Evolutionary conservation across 805 yeast species (phyloP).

Genomic region (Candida hispaniensis): DNA sequence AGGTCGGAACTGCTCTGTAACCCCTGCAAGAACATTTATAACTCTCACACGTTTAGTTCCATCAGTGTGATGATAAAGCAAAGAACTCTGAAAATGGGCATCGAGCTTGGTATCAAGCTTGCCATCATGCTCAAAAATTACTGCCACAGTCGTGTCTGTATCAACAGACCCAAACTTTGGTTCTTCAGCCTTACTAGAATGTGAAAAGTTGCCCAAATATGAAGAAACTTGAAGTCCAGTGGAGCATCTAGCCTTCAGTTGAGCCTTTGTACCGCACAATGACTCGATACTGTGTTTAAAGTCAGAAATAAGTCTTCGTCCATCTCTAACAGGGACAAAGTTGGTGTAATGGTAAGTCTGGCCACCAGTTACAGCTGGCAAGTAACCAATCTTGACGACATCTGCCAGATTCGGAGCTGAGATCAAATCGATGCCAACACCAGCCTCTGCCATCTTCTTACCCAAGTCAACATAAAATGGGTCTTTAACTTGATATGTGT

Average conservation of each 20-base stretch:
- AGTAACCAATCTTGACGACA: constrained; percentile 57
- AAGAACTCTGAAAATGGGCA: constrained; percentile 84
- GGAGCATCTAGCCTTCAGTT: constrained; percentile 76
- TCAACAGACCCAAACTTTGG: constrained; percentile 60
- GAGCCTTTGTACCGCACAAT: constrained; percentile 66
- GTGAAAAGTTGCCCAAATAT: constrained; percentile 52
- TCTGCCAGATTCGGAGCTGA: constrained; percentile 58
- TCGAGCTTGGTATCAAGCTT: constrained; percentile 58
- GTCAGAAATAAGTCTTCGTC: constrained; percentile 50
- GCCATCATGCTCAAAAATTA: constrained; percentile 68
- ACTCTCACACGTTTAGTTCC: constrained; percentile 81
- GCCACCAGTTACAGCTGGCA: constrained; percentile 66
- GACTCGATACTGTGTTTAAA: constrained; percentile 35
- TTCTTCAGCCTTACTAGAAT: constrained; percentile 36
- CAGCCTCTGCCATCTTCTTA: constrained; percentile 42
- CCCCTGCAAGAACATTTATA: constrained; percentile 73
- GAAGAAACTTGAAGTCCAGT: constrained; percentile 71
- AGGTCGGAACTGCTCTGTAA: constrained; percentile 59
- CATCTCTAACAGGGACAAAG: constrained; percentile 61
- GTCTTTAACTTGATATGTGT: constrained; percentile 46
- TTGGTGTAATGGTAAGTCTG: constrained; percentile 49
- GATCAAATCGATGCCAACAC: constrained; percentile 69
- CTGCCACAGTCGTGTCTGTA: constrained; percentile 55
- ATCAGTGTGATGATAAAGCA: constrained; percentile 65
- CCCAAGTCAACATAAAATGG: constrained; percentile 53